These are phyloP conservation scores for Termitomyces sp. DNA, from an alignment of 768 basidiomycete species.

Conservation along the genomic window DNA sequence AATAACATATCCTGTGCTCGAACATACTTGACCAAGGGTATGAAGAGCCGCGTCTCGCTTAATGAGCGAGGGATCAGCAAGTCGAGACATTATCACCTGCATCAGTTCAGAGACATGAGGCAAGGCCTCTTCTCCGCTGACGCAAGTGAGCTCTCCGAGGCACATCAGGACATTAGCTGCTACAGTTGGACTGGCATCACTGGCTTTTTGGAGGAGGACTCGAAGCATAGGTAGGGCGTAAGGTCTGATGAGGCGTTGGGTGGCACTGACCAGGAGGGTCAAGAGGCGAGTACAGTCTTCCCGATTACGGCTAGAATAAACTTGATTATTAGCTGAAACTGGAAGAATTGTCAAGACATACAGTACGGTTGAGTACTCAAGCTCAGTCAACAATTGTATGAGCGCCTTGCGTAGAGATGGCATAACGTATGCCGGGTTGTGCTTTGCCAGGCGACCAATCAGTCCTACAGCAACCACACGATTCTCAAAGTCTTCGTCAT, in stretches of 20 bases:
- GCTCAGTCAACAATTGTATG: slow-evolving; percentile 92
- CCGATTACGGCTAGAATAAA: slow-evolving; percentile 56
- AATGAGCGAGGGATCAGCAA: slow-evolving; percentile 83
- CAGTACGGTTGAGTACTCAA: slow-evolving; percentile 92
- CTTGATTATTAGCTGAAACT: not conserved
- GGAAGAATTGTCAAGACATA: slow-evolving; percentile 17
- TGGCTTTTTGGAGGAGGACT: slow-evolving; percentile 85
- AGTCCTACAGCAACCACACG: slow-evolving; percentile 85
- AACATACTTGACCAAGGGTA: slow-evolving; percentile 92
- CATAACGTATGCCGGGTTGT: slow-evolving; percentile 99
- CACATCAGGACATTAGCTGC: slow-evolving; percentile 92
- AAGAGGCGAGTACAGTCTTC: slow-evolving; percentile 93
- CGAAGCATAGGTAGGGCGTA: slow-evolving; percentile 94
- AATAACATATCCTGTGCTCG: slow-evolving; percentile 94
- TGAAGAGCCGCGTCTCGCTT: slow-evolving; percentile 94
- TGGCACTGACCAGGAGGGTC: slow-evolving; percentile 85
- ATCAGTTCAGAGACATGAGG: slow-evolving; percentile 84
- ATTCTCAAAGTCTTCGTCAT: slow-evolving; percentile 94
- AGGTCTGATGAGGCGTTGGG: slow-evolving; percentile 90
- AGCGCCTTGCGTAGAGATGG: slow-evolving; percentile 92
- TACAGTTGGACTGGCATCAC: slow-evolving; percentile 80
- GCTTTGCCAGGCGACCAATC: slow-evolving; percentile 89
- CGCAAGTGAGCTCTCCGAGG: slow-evolving; percentile 88
- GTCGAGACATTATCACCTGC: slow-evolving; percentile 81
- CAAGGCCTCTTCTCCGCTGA: slow-evolving; percentile 88